Evolutionary conservation across 495 filamentous ascomycete genomes (phyloP), one percentile per base, ranked within the genome.

Genomic region (Glarea lozoyensis): DNA sequence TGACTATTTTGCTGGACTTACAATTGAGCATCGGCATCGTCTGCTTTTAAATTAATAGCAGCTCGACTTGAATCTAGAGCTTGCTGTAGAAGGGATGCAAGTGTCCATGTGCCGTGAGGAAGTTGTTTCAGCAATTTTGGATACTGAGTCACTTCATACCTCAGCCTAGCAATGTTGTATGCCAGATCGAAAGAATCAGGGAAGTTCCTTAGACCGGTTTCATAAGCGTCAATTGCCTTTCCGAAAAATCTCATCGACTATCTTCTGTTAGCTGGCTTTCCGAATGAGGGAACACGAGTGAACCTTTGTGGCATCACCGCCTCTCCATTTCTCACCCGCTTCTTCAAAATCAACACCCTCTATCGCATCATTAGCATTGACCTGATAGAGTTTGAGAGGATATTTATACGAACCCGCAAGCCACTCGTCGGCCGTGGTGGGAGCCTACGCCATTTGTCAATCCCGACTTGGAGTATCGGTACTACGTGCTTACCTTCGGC

Each of bases 261-360:
- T 13, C 12, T 9, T 16, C 3, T 13, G 25, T 43, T 11, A 37
- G 17, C 19, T 17, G 17, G 12, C 9, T 6, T 21, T 10, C 32
- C 17, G 21, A 11, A 18, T 18, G 9, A 10, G 31, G 12, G 4
- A 12, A 43, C 10, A 31, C 16, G 7, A 3, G 21, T 38, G 36
- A 40, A 47, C 51, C 37, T 86, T 86, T 37, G 66, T 75, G 11
- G 77, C 72, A 59, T 86, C 81, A 21, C 79, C 79, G 24, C 76
- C 81, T 11, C 80, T 67, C 81, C 80, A 84, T 71, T 86, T 86
- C 56, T 80, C 80, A 17, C 79, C 81, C 3, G 73, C 72, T 58
- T 82, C 76, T 63, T 86, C 81, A 27, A 75, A 64, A 35, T 78
- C 72, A 21, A 84, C 81, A 18, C 79, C 81, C n/a, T 68, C 75